Conservation (phyloP, 768 basidiomycete species). For the Galerina marginata region DNA sequence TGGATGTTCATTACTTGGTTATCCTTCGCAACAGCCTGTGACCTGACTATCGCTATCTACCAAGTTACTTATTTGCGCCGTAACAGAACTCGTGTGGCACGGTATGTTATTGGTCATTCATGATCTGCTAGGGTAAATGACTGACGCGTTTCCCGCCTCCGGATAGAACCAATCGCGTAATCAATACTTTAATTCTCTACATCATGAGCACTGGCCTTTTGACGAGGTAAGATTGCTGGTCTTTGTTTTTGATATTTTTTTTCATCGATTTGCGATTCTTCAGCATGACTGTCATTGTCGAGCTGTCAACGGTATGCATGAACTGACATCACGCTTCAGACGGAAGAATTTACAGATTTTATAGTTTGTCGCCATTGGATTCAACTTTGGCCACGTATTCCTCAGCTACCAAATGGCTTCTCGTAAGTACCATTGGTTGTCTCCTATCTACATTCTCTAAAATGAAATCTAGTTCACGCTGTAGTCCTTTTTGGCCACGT, state of each 20-base stretch:
- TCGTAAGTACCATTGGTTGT: neutral
- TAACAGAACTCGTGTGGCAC: neutral
- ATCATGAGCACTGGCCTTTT: constrained; percentile 11
- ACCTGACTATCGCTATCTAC: neutral
- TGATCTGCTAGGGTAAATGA: neutral
- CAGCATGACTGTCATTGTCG: constrained; percentile 2
- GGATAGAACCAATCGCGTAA: constrained; percentile 11
- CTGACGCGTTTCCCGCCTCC: neutral
- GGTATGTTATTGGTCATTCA: neutral
- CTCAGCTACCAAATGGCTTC: neutral
- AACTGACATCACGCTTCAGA: neutral
- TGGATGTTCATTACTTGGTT: constrained; percentile 10
- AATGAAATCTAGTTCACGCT: neutral
- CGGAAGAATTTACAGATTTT: neutral
- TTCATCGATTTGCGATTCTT: neutral
- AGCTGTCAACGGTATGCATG: neutral
- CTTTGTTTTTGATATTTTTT: neutral
- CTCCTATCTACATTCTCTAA: neutral
- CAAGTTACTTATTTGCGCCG: constrained; percentile 6
- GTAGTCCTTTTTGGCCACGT: constrained; percentile 6
- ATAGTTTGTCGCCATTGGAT: neutral
- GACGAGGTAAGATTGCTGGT: constrained; percentile 4
- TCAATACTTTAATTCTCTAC: constrained; percentile 10
- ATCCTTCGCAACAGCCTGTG: constrained; percentile 4
- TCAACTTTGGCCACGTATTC: constrained; percentile 1